These are phyloP conservation scores for Xylariomycetidae sp. DNA, from an alignment of 2,329 filamentous ascomycete species.

Conservation along the genomic window DNA sequence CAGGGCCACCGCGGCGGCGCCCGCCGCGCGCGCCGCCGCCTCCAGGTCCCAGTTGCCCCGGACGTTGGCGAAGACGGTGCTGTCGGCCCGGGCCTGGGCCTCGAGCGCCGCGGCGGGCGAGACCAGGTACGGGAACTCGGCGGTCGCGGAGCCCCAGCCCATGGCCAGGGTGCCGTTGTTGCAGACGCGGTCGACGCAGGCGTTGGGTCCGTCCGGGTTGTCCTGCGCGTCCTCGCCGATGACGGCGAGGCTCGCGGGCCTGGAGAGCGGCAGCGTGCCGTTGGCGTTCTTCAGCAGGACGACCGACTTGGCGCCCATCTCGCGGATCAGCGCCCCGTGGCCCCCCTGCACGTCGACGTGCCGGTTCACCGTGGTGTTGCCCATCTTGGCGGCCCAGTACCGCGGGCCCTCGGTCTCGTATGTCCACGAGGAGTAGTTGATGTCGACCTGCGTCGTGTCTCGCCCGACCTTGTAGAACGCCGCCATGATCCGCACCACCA, in stretches of 20 bases:
- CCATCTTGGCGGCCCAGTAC: constrained; percentile 58
- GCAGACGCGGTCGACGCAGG: constrained; percentile 64
- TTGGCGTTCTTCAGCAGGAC: constrained; percentile 73
- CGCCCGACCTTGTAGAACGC: constrained; percentile 62
- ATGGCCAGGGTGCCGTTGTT: constrained; percentile 61
- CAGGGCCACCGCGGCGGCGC: constrained; percentile 34
- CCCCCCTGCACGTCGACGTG: constrained; percentile 72
- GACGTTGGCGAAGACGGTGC: constrained; percentile 54
- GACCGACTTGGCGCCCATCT: constrained; percentile 74
- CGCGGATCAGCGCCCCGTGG: constrained; percentile 67
- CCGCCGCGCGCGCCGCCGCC: constrained; percentile 16
- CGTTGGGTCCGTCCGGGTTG: constrained; percentile 72
- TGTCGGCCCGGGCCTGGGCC: constrained; percentile 54
- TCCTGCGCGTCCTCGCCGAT: constrained; percentile 80
- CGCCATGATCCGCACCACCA: constrained; percentile 76
- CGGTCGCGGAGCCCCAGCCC: constrained; percentile 72
- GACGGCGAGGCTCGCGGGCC: constrained; percentile 67
- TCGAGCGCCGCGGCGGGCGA: constrained; percentile 68
- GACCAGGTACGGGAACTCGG: constrained; percentile 70
- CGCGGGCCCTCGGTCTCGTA: constrained; percentile 65
- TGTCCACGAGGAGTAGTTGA: constrained; percentile 89
- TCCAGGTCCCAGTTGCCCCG: constrained; percentile 32
- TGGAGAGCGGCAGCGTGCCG: constrained; percentile 35
- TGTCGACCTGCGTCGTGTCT: constrained; percentile 42
- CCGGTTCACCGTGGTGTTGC: constrained; percentile 65